Conservation (phyloP, 1,284 basidiomycete species). For the Bjerkandera adusta region DNA sequence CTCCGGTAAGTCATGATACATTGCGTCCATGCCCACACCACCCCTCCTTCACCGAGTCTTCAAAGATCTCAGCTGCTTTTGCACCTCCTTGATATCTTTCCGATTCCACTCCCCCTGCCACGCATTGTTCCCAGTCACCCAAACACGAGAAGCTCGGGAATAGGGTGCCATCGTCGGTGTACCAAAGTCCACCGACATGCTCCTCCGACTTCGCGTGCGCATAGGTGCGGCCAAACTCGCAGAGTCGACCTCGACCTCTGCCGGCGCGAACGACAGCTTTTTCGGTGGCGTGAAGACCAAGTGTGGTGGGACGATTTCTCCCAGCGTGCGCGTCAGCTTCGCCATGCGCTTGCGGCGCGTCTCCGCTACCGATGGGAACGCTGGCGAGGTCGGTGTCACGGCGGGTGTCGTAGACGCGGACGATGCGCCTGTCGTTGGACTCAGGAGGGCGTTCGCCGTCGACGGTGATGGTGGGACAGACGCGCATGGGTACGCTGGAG, state of each 20-base stretch:
- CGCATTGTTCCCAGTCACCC: constrained; percentile 23
- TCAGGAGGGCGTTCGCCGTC: constrained; percentile 15
- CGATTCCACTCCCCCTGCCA: constrained; percentile 34
- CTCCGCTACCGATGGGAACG: constrained; percentile 24
- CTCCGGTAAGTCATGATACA: too few relatives aligned
- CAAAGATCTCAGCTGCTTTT: constrained; percentile 27
- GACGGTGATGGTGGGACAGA: constrained; percentile 22
- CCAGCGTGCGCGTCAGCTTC: constrained; percentile 49
- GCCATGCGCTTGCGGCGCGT: constrained; percentile 39
- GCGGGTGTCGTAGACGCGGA: constrained; percentile 4
- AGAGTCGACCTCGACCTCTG: neutral
- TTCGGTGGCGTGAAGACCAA: constrained; percentile 50
- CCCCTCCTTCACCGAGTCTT: constrained; percentile 18
- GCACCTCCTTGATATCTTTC: constrained; percentile 31
- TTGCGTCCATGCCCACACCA: too few relatives aligned
- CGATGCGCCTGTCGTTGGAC: constrained; percentile 16
- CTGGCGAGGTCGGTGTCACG: constrained; percentile 24
- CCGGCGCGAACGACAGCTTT: too few relatives aligned
- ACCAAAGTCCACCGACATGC: constrained; percentile 25
- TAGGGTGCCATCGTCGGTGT: neutral
- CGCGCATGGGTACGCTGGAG: too few relatives aligned
- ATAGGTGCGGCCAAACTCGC: neutral
- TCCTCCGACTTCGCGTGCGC: constrained; percentile 15
- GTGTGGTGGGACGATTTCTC: constrained; percentile 53
- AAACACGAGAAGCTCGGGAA: constrained; percentile 20